Evolutionary conservation across 2,329 filamentous ascomycete genomes (phyloP).

Genomic region (Cyphellophora attinorum): DNA sequence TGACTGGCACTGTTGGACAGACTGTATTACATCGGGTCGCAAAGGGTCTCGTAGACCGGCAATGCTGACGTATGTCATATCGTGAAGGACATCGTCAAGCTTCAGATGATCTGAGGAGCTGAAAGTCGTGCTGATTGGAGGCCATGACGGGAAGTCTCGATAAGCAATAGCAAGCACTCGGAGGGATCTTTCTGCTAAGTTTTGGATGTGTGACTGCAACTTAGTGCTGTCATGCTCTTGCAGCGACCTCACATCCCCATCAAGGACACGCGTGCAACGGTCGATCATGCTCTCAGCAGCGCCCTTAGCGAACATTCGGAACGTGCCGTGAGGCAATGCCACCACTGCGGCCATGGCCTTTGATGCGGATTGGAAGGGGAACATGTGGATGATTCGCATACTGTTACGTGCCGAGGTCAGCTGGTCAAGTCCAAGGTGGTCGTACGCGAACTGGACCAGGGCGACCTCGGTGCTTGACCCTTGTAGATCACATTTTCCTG

Average conservation of each 20-base stretch:
- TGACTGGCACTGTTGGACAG: constrained; percentile 50
- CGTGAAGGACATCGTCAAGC: constrained; percentile 52
- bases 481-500: constrained; percentile 51
- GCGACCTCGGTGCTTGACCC: constrained; percentile 71
- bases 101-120: constrained; percentile 22
- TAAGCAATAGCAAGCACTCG: constrained; percentile 76
- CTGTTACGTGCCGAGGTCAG: constrained; percentile 54
- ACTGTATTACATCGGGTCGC: constrained; percentile 48
- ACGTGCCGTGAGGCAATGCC: constrained; percentile 43
- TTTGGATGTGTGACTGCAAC: constrained; percentile 58
- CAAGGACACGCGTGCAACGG: constrained; percentile 40
- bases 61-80: constrained; percentile 56
- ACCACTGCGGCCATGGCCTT: constrained; percentile 61
- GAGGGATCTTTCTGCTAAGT: constrained; percentile 67
- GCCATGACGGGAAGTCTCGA: constrained; percentile 75
- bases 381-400: constrained; percentile 41
- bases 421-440: constrained; percentile 54
- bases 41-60: constrained; percentile 59
- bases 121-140: constrained; percentile 39
- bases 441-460: constrained; percentile 55
- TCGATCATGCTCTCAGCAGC: constrained; percentile 40
- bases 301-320: constrained; percentile 45
- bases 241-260: constrained; percentile 7
- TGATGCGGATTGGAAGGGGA: constrained; percentile 50
- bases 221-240: constrained; percentile 35